These are phyloP conservation scores for Phytophthora pistaciae DNA, from an alignment of 352 stramenopile genomes.

Conservation along the genomic window DNA sequence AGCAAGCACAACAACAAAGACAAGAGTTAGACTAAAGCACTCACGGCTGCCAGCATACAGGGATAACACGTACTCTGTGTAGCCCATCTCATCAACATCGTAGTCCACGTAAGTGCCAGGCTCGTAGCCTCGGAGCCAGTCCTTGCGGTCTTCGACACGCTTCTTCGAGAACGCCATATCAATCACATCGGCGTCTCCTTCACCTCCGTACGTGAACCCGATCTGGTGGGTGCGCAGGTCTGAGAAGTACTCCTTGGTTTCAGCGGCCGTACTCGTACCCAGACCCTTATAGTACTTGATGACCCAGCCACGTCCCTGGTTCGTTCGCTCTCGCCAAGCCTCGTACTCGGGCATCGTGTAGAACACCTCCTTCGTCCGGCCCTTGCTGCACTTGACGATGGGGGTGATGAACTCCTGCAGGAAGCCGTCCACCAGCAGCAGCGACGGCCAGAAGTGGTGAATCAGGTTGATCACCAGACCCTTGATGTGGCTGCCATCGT, in stretches of 20 bases:
- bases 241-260: conserved; percentile 98
- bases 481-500: conserved; percentile 99
- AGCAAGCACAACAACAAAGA: conserved; percentile 4
- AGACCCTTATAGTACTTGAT: conserved; percentile 99
- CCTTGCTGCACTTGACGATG: conserved; percentile 97
- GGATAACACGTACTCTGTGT: conserved; percentile 84
- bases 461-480: conserved; percentile 99
- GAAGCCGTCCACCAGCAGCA: conserved; percentile 93
- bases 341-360: conserved; percentile 98
- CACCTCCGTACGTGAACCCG: conserved; percentile 94
- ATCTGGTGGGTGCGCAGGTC: conserved; percentile 95
- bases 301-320: conserved; percentile 93
- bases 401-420: conserved; percentile 98
- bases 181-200: conserved; percentile 90
- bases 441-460: conserved; percentile 98
- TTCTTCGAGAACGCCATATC: conserved; percentile 99
- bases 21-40: conserved; percentile 1
- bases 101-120: conserved; percentile 93
- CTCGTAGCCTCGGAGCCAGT: conserved; percentile 94
- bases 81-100: conserved; percentile 92
- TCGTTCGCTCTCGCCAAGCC: conserved; percentile 88
- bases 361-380: conserved; percentile 90
- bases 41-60: neutral
- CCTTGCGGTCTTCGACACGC: conserved; percentile 95
- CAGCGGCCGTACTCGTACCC: conserved; percentile 96